phyloP scores from a whole-genome alignment of 306 rosid genomes.

The Dalbergia cultrata region DNA sequence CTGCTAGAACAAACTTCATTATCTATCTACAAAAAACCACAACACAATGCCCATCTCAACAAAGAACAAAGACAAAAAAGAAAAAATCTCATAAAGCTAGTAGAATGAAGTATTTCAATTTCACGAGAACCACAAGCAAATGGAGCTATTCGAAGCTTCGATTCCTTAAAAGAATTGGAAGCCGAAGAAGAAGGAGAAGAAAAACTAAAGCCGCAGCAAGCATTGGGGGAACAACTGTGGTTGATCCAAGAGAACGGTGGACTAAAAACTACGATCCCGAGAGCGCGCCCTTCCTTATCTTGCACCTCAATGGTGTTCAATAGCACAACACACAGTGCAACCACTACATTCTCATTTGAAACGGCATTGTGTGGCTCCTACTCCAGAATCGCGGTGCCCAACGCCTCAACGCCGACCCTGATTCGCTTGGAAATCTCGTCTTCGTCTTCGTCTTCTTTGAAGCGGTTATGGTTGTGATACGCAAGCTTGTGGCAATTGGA shows the following conservation, averaged over 20 bases:
- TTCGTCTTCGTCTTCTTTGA: constrained; percentile 30
- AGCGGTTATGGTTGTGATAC: neutral
- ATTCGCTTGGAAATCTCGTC: constrained; percentile 3
- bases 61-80: neutral
- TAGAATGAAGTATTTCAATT: constrained; percentile 32
- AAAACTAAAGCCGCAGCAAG: constrained; percentile 58
- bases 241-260: constrained; percentile 77
- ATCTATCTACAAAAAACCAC: constrained; percentile 60
- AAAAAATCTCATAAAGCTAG: neutral
- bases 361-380: constrained; percentile 25
- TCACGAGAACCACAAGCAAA: constrained; percentile 34
- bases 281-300: constrained; percentile 56
- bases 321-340: constrained; percentile 64
- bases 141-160: constrained; percentile 53
- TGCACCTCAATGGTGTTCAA: constrained; percentile 91
- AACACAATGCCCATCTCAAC: constrained; percentile 17
- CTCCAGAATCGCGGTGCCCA: constrained; percentile 55
- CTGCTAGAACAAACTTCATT: constrained; percentile 46
- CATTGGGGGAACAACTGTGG: constrained; percentile 88
- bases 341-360: constrained; percentile 56
- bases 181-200: constrained; percentile 40
- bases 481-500: constrained; percentile 60
- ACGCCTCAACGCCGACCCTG: constrained; percentile 54
- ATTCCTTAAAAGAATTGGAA: neutral
- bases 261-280: constrained; percentile 68